These are phyloP conservation scores for Pleurotus platypus DNA, from an alignment of 768 basidiomycete species.

Conservation along the genomic window DNA sequence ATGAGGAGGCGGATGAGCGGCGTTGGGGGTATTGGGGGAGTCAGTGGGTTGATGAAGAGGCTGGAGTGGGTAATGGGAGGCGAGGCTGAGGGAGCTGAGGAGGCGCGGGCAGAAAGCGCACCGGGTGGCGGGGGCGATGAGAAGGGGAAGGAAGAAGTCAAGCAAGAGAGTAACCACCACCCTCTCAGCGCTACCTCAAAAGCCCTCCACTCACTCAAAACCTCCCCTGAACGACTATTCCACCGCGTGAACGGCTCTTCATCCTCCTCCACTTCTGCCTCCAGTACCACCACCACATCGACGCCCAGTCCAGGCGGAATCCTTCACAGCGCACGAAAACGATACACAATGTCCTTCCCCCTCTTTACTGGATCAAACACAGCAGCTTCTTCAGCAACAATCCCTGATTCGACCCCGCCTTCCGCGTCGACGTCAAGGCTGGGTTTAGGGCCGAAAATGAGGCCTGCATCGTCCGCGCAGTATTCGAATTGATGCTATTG, in stretches of 20 bases:
- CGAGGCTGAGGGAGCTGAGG: background rate
- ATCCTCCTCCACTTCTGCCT: too few species aligned
- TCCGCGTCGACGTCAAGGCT: too few species aligned
- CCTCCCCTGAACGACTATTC: slow-evolving; percentile 1
- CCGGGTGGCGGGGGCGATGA: background rate
- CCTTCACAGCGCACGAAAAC: background rate
- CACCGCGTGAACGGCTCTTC: background rate
- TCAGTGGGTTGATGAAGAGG: background rate
- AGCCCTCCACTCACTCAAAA: background rate
- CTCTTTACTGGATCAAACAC: background rate
- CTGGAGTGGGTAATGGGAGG: background rate
- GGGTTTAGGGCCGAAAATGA: too few species aligned
- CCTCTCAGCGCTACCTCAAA: too few species aligned
- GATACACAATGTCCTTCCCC: background rate
- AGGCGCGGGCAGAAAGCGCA: background rate
- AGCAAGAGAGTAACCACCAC: background rate
- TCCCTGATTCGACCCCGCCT: too few species aligned
- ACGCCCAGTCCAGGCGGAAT: background rate
- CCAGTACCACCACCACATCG: background rate
- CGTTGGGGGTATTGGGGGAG: too few species aligned
- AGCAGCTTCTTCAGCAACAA: too few species aligned
- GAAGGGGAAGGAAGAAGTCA: background rate
- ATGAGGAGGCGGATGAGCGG: too few species aligned
- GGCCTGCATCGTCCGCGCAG: too few species aligned
- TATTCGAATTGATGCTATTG: too few species aligned